These are phyloP conservation scores for Trypanosoma platydactyli DNA, from an alignment of 208 protist species.

Conservation along the genomic window DNA sequence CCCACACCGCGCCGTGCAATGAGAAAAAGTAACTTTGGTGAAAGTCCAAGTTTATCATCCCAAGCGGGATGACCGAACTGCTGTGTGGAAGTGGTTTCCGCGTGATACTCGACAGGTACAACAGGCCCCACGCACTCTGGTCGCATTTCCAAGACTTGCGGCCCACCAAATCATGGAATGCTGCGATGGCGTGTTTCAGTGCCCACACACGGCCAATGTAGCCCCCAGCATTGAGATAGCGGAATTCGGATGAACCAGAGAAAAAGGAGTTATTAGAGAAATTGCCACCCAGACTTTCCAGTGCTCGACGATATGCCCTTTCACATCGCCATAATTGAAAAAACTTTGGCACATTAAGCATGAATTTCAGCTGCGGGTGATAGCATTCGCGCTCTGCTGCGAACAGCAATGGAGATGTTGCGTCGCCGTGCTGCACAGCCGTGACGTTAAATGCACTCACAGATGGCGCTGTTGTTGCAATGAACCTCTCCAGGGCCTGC, in stretches of 20 bases:
- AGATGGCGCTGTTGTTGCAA: slow-evolving; percentile 9
- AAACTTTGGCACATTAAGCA: neutral
- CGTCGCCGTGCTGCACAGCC: neutral
- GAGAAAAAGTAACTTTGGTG: slow-evolving; percentile 20
- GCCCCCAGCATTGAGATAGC: slow-evolving; percentile 27
- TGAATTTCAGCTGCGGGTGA: slow-evolving; percentile 6
- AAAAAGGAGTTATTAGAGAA: too few relatives aligned
- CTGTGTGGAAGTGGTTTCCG: neutral
- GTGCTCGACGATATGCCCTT: too few relatives aligned
- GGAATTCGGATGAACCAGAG: too few relatives aligned
- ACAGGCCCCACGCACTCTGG: slow-evolving; percentile 12
- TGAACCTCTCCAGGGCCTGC: slow-evolving; percentile 6
- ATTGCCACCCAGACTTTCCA: too few relatives aligned
- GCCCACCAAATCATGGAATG: neutral
- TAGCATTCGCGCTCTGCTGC: slow-evolving; percentile 18
- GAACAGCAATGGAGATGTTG: slow-evolving; percentile 19
- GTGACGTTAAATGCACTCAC: neutral
- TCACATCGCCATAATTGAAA: too few relatives aligned
- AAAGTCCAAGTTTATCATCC: slow-evolving; percentile 17
- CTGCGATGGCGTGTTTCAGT: slow-evolving; percentile 1
- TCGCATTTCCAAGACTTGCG: slow-evolving; percentile 18
- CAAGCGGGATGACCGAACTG: neutral
- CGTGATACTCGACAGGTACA: slow-evolving; percentile 15
- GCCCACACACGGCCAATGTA: slow-evolving; percentile 29
- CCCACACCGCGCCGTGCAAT: neutral